Conservation (phyloP, 345 rosid genomes). For the Camelina laxa region DNA sequence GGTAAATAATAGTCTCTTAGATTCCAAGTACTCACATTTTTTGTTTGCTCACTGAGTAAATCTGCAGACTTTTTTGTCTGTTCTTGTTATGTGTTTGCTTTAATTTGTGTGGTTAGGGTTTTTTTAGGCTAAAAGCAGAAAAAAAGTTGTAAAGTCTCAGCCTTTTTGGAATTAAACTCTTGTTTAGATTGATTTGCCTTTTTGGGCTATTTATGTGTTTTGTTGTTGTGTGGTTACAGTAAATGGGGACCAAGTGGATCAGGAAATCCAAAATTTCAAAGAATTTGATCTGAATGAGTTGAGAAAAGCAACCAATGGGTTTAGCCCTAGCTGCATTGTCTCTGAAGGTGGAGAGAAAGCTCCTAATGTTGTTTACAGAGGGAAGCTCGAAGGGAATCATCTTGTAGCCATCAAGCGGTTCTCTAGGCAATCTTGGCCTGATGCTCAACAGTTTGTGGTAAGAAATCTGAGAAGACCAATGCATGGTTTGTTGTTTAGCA, state of each 20-base stretch:
- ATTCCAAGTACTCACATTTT: constrained; percentile 20
- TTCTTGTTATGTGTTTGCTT: constrained; percentile 28
- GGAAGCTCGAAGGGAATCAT: constrained; percentile 70
- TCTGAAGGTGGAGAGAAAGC: constrained; percentile 98
- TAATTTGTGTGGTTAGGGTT: constrained; percentile 24
- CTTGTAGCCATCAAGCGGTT: constrained; percentile 85
- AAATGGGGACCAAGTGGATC: constrained; percentile 53
- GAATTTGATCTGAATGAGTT: constrained; percentile 75
- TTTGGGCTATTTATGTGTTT: constrained; percentile 24
- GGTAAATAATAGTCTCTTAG: constrained; percentile 42
- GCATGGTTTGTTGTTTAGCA: neutral
- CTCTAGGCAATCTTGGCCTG: constrained; percentile 96
- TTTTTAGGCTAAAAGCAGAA: constrained; percentile 24
- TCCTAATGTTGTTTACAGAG: constrained; percentile 89
- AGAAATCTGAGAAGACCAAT: constrained; percentile 11
- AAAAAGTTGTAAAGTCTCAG: constrained; percentile 35
- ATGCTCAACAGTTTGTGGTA: constrained; percentile 91
- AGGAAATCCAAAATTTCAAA: constrained; percentile 59
- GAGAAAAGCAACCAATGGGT: constrained; percentile 81
- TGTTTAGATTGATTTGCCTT: constrained; percentile 31
- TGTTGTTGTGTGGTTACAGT: constrained; percentile 42
- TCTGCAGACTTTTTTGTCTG: constrained; percentile 27
- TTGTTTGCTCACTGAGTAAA: neutral
- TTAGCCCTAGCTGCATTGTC: constrained; percentile 71
- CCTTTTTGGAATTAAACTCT: constrained; percentile 30